A percentile compares a stretch with the other conserved stretches of the same genome.
These are phyloP conservation scores for Calocera viscosa DNA, from an alignment of 768 basidiomycete species.

Conservation along the genomic window DNA sequence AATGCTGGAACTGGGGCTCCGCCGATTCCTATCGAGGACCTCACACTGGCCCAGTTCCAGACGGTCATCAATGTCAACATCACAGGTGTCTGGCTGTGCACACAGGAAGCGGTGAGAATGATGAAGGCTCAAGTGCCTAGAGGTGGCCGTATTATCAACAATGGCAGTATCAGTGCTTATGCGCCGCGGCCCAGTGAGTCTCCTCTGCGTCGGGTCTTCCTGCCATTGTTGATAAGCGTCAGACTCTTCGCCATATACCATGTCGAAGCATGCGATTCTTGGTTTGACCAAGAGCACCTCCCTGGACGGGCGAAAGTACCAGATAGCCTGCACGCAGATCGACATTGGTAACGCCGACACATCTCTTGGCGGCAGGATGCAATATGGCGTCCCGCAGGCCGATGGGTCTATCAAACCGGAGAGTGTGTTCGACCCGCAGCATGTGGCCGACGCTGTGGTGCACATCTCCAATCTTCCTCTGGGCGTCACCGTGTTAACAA, in stretches of 20 bases:
- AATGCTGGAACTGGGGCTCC: slow-evolving; percentile 58
- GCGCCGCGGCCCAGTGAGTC: slow-evolving; percentile 42
- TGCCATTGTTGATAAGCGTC: neutral
- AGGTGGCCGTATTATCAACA: slow-evolving; percentile 75
- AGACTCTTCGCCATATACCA: slow-evolving; percentile 46
- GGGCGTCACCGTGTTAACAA: slow-evolving; percentile 54
- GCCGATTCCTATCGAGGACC: slow-evolving; percentile 43
- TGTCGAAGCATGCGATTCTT: slow-evolving; percentile 66
- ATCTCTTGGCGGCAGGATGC: slow-evolving; percentile 38
- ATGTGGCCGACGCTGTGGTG: slow-evolving; percentile 60
- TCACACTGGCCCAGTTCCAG: slow-evolving; percentile 49
- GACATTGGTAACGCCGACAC: slow-evolving; percentile 80
- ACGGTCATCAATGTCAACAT: slow-evolving; percentile 61
- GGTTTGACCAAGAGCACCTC: slow-evolving; percentile 66
- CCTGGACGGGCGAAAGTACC: slow-evolving; percentile 60
- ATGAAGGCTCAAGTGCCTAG: slow-evolving; percentile 63
- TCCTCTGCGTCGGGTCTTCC: neutral
- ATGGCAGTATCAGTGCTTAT: slow-evolving; percentile 65
- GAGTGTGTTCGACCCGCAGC: slow-evolving; percentile 53
- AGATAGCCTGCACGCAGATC: slow-evolving; percentile 68
- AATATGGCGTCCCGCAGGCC: slow-evolving; percentile 49
- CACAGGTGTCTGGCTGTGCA: slow-evolving; percentile 60
- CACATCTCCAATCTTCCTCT: slow-evolving; percentile 58
- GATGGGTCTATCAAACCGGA: slow-evolving; percentile 48
- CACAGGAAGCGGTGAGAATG: slow-evolving; percentile 54